Evolutionary conservation across 257 asterid species (phyloP), one percentile per base, ranked within the genome.

Genomic region (Fraxinus excelsior): DNA sequence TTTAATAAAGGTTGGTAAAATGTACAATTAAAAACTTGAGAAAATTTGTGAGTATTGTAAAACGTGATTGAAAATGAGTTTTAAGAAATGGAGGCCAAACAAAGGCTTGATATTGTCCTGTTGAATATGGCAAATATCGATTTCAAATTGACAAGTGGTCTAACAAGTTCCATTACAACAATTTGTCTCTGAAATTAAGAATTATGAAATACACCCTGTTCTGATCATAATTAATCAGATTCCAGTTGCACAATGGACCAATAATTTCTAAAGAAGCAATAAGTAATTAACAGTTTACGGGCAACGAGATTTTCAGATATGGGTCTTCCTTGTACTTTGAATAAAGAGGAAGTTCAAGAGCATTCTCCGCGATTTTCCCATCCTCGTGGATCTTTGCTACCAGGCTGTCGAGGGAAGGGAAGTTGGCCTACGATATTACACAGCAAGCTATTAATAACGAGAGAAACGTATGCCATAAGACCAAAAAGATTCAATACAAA

Each of bases 361-460:
- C 98, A 74, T 76, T 89, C 84, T 90, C 96, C 3, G 99, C 92
- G 19, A 90, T 82, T 53, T 85, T 77, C 75, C 91, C 53, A 58
- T 95, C 99, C 81, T 90, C 96, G 1, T 86, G 90, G 80, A 92
- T 95, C 87, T 86, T 94, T 19, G 91, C 91, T 31, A 92, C 79
- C 86, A 94, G 77, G 85, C 88, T 84, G 69, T 92, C 98, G 19
- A 94, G 92, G 67, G 99, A 83, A 10, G 92, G 38, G 67, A 94
- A 94, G 83, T 91, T 91, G 37, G 91, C 92, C 97, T 92, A 86
- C 46, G 40, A 51, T 29, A 40, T 76, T 29, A 38, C 29, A 74
- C 71, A 42, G 25, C 73, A 60, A 37, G 2, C 13, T 26, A 10
- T 19, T 70, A 76, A 56, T 69, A 65, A 68, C 62, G 65, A 2